Base-by-base conservation (phyloP, 148 eudicot genomes). In the Suaeda aralocaspica region DNA sequence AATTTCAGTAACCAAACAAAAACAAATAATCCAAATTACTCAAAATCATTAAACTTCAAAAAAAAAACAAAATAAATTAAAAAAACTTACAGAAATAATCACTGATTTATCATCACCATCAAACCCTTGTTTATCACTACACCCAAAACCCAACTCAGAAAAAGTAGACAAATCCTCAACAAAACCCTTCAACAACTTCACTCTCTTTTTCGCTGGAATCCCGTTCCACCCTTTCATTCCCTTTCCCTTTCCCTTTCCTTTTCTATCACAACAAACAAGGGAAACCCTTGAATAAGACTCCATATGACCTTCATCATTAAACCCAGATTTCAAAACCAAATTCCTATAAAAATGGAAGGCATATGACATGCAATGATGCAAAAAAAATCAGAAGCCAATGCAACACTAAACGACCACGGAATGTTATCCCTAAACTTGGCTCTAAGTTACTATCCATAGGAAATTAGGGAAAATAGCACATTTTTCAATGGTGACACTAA, bases 181-280 rank as follows among this genome's bases (percentile, higher is more conserved):
- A 69, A 88, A 74, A 66, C 86, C 76, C 76, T 84, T 81, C 45
- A 86, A 59, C 76, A 88, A 59, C 58, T 88, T 84, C 73, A 68
- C 49, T 75, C 73, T 88, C 70, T 86, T 86, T 82, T 88, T 85
- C 46, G 59, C 55, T 5, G 82, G 59, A 46, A 75, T 68, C 13
- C 62, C 72, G 6, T 65, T 51, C 84, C 81, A 74, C 63, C 69
- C 81, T 62, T 66, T 82, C 74, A 69, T 65, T 19, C 13, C 64
- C 69, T n/a, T n/a, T n/a, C n/a, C n/a, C n/a, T n/a, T n/a, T n/a
- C n/a, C n/a, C n/a, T n/a, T n/a, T n/a, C n/a, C n/a, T n/a, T n/a
- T n/a, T n/a, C n/a, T n/a, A n/a, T 68, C 59, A 28, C 63, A 65
- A 25, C 56, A 61, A 50, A 64, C 72, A 61, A 45, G 16, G 2